Conservation (phyloP, 805 yeast species). For the Saccharomycopsis babjevae region DNA sequence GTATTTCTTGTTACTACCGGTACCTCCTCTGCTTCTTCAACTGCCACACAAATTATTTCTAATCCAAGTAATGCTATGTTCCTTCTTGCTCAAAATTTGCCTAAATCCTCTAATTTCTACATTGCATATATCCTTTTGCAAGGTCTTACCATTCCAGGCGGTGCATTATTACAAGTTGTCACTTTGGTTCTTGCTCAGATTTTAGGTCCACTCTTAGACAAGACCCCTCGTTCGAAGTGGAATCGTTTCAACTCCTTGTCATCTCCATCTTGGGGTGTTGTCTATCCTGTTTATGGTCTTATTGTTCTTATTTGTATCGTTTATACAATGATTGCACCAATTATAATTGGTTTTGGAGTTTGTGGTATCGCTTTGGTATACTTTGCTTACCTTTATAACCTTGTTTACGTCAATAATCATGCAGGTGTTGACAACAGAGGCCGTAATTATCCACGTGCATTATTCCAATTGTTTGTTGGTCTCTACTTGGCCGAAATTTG, state of each 20-base stretch:
- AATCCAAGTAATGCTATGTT: slow-evolving; percentile 66
- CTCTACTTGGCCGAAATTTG: slow-evolving; percentile 63
- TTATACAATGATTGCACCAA: slow-evolving; percentile 73
- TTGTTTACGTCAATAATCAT: slow-evolving; percentile 54
- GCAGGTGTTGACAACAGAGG: slow-evolving; percentile 53
- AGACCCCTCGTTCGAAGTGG: slow-evolving; percentile 92
- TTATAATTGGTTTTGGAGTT: slow-evolving; percentile 56
- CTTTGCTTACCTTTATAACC: slow-evolving; percentile 51
- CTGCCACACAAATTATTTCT: slow-evolving; percentile 56
- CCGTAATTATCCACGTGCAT: slow-evolving; percentile 59
- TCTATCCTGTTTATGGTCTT: slow-evolving; percentile 70
- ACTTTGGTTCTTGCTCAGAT: slow-evolving; percentile 61
- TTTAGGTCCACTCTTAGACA: slow-evolving; percentile 62
- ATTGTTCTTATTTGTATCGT: slow-evolving; percentile 62
- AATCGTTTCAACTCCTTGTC: slow-evolving; percentile 54
- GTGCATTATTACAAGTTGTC: slow-evolving; percentile 64
- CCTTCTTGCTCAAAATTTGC: slow-evolving; percentile 65
- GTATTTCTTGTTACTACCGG: slow-evolving; percentile 78
- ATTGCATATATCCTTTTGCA: slow-evolving; percentile 71
- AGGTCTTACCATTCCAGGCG: slow-evolving; percentile 74
- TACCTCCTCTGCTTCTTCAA: slow-evolving; percentile 72
- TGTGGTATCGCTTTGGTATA: slow-evolving; percentile 48
- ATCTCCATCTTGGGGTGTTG: slow-evolving; percentile 69
- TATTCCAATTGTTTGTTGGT: slow-evolving; percentile 64
- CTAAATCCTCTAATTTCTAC: slow-evolving; percentile 86